Evolutionary conservation across 345 rosid species (phyloP).

Genomic region (Noccaea caerulescens): DNA sequence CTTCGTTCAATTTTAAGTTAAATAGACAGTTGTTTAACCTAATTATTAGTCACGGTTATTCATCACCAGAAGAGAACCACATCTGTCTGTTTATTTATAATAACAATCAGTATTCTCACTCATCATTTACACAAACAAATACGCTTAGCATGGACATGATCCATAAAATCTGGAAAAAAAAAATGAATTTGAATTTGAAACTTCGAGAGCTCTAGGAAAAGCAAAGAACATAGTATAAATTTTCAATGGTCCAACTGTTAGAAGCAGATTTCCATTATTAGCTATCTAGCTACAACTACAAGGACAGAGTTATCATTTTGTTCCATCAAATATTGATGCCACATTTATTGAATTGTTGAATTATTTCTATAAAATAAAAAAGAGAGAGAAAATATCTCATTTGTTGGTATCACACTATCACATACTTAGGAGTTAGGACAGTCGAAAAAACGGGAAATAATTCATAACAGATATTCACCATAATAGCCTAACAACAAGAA

Average conservation of each 20-base stretch:
- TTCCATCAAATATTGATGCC: constrained; percentile 27
- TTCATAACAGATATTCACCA: neutral
- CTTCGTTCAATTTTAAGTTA: neutral
- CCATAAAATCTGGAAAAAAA: neutral
- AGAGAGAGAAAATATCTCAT: neutral
- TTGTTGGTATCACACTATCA: neutral
- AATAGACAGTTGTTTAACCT: constrained; percentile 18
- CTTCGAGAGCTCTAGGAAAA: neutral
- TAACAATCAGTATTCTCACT: neutral
- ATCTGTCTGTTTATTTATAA: neutral
- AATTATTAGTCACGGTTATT: constrained; percentile 5
- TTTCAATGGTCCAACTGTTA: constrained; percentile 29
- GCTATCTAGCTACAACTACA: constrained; percentile 32
- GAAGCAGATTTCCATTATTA: constrained; percentile 32
- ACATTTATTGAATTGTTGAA: constrained; percentile 1
- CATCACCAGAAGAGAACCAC: neutral
- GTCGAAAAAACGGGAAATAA: constrained; percentile 6
- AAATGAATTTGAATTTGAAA: constrained; percentile 25
- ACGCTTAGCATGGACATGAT: neutral
- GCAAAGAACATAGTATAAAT: neutral
- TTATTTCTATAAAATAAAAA: neutral
- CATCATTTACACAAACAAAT: neutral
- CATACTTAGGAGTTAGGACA: constrained; percentile 28
- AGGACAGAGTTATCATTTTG: constrained; percentile 35
- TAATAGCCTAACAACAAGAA: constrained; percentile 23